Evolutionary conservation across 176 grass and related monocot species (phyloP), one percentile per base, ranked within the genome.

Genomic region (Eleusine coracana): DNA sequence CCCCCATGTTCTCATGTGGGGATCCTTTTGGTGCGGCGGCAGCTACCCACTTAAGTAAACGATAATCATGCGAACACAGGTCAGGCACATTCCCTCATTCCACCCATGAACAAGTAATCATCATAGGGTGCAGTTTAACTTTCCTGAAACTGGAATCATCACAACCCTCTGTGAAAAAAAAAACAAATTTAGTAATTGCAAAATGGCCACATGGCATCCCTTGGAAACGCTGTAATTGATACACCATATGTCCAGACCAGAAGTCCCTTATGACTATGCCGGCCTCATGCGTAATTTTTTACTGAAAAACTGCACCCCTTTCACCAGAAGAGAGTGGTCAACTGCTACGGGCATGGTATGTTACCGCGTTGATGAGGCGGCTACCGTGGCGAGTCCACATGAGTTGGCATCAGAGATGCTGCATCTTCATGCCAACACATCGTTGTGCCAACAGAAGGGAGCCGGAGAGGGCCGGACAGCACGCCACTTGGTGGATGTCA

Each of bases 1-100:
- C 12, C 36, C 81, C 83, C 84, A 83, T 46, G 84, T 79, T 90
- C 74, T 86, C 74, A 20, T 79, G 61, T 55, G 84, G 6, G 80
- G 6, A 68, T 54, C 42, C 38, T 79, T 79, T 81, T 80, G 78
- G 65, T 37, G 75, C 2, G 63, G 50, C 41, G 9, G 64, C 63
- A 80, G 40, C 71, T 76, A 23, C 20, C 29, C 11, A 39, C 69
- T 73, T 68, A 23, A 69, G 41, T 61, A 85, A 49, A 61, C 37
- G 69, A 17, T 84, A 84, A 84, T 74, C 75, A 80, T 74, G 12
- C 72, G 48, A 14, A 52, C 17, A 77, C 66, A 51, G 40, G 17
- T 5, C 52, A 34, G 55, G 2, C 34, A 37, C 68, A 48, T 31
- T 63, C 21, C 16, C 20, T 38, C 21, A 1, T 34, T 74, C 20